Base-by-base conservation (phyloP, 2,329 filamentous ascomycete species). In the Dryadomyces sulphureus region DNA sequence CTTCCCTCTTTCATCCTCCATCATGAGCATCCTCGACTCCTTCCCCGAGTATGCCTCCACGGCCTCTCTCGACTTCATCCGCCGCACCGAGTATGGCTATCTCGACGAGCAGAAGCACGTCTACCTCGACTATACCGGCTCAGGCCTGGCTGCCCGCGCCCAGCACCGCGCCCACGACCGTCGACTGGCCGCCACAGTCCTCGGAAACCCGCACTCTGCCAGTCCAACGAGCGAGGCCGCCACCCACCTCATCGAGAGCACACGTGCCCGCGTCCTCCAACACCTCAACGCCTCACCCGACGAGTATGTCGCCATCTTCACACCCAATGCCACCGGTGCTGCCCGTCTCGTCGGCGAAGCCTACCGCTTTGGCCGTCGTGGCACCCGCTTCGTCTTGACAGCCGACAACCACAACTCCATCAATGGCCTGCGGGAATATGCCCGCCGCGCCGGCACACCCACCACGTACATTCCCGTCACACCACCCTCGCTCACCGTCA, bases 321-420 rank as follows among this genome's bases (percentile, higher is more conserved):
- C 64, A 0, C 45, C 59, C 7, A 67, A 66, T 43, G 64, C 64
- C 9, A 62, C 62, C 0, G 63, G 57, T 0, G 64, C 63, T 0
- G 62, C 63, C 0, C 54, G 60, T 5, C 57, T 67, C 2, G 57
- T 66, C 0, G 64, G 60, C 24, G 64, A 67, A 48, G 54, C 62
- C 5, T 67, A 66, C 48, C 58, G 55, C 6, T 67, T 63, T 16
- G 34, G 34, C 45, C 20, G 43, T 4, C 48, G 51, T 1, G 38
- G 52, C 1, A 45, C 48, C 0, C 52, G 54, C 1, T 54, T 65
- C 0, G 58, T 67, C 7, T 49, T 66, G 22, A 64, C 63, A 0
- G 54, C 56, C 5, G 64, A 67, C 49, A 66, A 67, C 52, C 64
- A 67, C 50, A 67, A 67, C 55, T 65, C 63, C 1, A 45, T 66